Evolutionary conservation across 306 rosid species (phyloP), one percentile per base, ranked within the genome.

Genomic region (Quercus alba): DNA sequence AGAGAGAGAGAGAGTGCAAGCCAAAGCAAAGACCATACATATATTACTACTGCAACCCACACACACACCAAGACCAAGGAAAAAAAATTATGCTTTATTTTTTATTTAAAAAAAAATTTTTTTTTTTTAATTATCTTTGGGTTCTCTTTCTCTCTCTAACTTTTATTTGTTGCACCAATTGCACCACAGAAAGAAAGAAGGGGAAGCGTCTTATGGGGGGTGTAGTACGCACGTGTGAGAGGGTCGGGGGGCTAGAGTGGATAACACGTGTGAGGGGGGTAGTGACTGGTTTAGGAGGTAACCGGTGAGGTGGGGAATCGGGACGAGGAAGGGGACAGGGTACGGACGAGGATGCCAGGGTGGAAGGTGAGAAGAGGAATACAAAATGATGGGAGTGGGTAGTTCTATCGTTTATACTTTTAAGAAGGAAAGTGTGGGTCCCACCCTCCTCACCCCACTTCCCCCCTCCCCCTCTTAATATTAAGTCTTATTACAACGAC

Each of bases 101-200:
- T 38, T 38, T 38, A 38, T 38, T 38, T 38, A 38, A 38, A n/a
- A n/a, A 21, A 38, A 0, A 23, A 4, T 66, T 81, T 15, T 35
- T 35, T 35, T 35, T 35, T 5, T 35, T 35, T 35, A 1, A 77
- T 68, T 68, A 46, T 66, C 35, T 49, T 28, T 55, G 26, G 52
- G 46, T 74, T 30, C 56, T 76, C 72, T 73, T 56, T 85, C 91
- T 80, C 81, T 87, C 77, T 81, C 88, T 77, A 77, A 84, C 83
- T 89, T 93, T 86, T 80, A 84, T 84, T 86, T 88, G 98, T 94
- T 94, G 98, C 95, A 91, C 97, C 95, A 87, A 97, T 94, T 94
- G 98, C 95, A 91, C 97, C 95, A 87, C 78, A 85, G 85, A 87
- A 83, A 80, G 80, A 57, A 61, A 49, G 54, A 12, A 49, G 54